These are phyloP conservation scores for Trichosporon sp. DNA, from an alignment of 1,284 basidiomycete genomes.

Conservation along the genomic window DNA sequence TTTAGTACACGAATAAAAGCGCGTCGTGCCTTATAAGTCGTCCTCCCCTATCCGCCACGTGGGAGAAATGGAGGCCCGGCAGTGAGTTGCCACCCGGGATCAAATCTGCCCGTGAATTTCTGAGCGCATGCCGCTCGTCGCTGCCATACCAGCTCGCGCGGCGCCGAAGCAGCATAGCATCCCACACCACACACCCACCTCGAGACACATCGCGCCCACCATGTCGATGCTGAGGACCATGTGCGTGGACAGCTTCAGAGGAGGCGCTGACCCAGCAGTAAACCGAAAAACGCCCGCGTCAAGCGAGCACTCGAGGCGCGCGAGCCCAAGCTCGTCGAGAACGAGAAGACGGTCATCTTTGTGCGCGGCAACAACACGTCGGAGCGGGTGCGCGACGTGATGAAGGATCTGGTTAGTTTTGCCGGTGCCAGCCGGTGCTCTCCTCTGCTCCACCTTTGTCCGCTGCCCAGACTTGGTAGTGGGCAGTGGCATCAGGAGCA, in stretches of 20 bases:
- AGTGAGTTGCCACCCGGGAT: conserved; percentile 18
- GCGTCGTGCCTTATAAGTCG: too few relatives aligned
- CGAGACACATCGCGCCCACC: conserved; percentile 18
- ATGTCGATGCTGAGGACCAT: conserved; percentile 50
- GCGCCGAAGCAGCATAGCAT: background rate
- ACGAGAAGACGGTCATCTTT: conserved; percentile 76
- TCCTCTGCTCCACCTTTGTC: background rate
- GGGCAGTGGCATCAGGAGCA: too few relatives aligned
- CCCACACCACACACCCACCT: background rate
- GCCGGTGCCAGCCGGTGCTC: background rate
- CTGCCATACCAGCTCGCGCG: background rate
- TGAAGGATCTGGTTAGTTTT: conserved; percentile 79
- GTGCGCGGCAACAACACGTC: conserved; percentile 83
- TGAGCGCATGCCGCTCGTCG: background rate
- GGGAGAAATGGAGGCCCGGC: too few relatives aligned
- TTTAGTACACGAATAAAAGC: too few relatives aligned
- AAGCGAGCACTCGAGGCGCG: conserved; percentile 86
- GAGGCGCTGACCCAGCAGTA: conserved; percentile 58
- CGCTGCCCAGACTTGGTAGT: too few relatives aligned
- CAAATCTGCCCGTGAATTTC: conserved; percentile 10
- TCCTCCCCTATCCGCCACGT: too few relatives aligned
- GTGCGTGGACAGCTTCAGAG: conserved; percentile 34
- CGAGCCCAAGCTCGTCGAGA: conserved; percentile 85
- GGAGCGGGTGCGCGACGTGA: conserved; percentile 69
- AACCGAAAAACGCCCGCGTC: conserved; percentile 95